Base-by-base conservation (phyloP, 345 rosid species). In the Microthlaspi erraticum region DNA sequence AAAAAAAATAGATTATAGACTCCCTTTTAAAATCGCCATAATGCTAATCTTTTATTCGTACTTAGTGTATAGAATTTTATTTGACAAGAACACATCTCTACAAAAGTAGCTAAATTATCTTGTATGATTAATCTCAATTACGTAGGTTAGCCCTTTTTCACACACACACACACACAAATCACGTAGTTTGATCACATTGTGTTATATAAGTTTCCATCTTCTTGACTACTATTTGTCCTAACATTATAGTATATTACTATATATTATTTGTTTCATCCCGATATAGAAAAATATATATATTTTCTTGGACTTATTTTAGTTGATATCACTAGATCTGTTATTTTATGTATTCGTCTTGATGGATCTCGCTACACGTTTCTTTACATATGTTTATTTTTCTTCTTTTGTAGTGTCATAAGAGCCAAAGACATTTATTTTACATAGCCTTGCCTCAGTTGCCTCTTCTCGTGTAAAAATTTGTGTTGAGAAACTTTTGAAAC, bases 281-380 rank as follows among this genome's bases (percentile, higher is more conserved):
- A 49, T 10, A 49, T 10, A 10, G n/a, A 1, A 19, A 19, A 20
- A 9, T 2, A 18, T 44, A 10, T 41, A 12, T 44, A 5, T 33
- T 36, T 41, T 49, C 11, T 50, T 29, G 0, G 6, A 60, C 50
- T n/a, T 14, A 14, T n/a, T 23, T 23, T 23, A n/a, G 37, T 60
- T 20, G 53, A n/a, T n/a, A 42, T 60, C 8, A 46, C 6, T 48
- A 48, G 1, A 33, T 63, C 13, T 14, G 1, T 46, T 26, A 7
- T n/a, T 8, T 60, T 19, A 39, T 23, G 6, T 14, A 39, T 51
- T 16, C 38, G 20, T 53, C 52, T 53, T 17, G 51, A 31, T n/a
- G 68, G 51, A 63, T 42, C 26, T n/a, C 34, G 44, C 19, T 46
- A 26, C 19, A 63, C 68, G 56, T 46, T 64, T 49, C 34, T 31